These are phyloP conservation scores for Globisporangium acanthophoron DNA, from an alignment of 352 stramenopile species.

Conservation along the genomic window DNA sequence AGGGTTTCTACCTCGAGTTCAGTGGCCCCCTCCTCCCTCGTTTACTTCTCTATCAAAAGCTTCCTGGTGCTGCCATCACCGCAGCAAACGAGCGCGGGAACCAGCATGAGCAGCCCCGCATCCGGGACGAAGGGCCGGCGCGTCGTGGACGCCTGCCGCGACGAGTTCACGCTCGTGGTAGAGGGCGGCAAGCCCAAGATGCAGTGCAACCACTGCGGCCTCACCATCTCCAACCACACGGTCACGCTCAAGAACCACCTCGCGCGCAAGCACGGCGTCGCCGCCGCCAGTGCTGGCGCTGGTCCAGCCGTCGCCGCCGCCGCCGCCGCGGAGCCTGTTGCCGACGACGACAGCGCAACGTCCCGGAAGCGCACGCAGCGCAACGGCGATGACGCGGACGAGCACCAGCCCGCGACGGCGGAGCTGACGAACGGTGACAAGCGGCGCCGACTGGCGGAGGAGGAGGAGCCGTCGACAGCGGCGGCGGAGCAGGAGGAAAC, in stretches of 20 bases:
- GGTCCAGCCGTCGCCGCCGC: neutral
- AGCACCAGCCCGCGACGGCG: neutral
- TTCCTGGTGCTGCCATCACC: too few species aligned
- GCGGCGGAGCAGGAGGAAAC: neutral
- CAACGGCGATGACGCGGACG: constrained; percentile 1
- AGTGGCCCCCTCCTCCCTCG: too few species aligned
- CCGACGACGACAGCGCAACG: neutral
- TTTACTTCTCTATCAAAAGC: too few species aligned
- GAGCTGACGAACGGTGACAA: constrained; percentile 2
- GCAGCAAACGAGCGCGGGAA: neutral
- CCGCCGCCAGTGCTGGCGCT: neutral
- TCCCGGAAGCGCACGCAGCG: constrained; percentile 2
- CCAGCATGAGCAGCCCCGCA: neutral
- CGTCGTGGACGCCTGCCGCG: constrained; percentile 8
- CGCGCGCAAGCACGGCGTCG: constrained; percentile 11
- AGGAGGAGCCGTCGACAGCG: too few species aligned
- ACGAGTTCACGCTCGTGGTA: constrained; percentile 16
- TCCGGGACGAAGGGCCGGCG: constrained; percentile 6
- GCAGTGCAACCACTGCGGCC: constrained; percentile 17
- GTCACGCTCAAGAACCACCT: constrained; percentile 18
- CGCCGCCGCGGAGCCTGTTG: neutral
- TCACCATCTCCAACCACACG: constrained; percentile 14
- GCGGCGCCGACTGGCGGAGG: constrained; percentile 2
- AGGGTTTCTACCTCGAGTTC: too few species aligned
- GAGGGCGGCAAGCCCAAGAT: constrained; percentile 15